A percentile compares a stretch with the other conserved stretches of the same genome.
Conservation (phyloP, 2,329 filamentous ascomycete genomes). For the Pseudogymnoascus sp. region DNA sequence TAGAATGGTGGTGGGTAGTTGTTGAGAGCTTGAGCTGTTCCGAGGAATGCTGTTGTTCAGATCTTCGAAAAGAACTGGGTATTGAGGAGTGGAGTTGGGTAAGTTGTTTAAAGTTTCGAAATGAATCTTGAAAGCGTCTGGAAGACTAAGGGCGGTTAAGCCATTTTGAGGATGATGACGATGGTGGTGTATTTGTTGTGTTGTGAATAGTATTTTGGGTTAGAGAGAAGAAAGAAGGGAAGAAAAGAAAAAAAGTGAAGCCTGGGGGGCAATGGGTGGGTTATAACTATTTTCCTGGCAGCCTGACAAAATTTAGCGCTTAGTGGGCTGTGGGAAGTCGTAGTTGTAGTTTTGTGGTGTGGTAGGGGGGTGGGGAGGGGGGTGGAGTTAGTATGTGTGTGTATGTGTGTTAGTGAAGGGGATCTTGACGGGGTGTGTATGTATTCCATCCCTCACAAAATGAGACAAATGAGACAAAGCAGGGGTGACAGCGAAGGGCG, state of each 20-base stretch:
- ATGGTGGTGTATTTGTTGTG: background rate
- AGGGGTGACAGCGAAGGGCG: background rate
- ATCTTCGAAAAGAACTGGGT: background rate
- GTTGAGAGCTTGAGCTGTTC: conserved; percentile 2
- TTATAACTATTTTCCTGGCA: background rate
- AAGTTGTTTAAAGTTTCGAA: background rate
- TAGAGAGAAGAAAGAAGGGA: background rate
- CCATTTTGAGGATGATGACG: background rate
- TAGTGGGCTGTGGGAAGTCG: background rate
- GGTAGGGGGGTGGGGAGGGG: no score
- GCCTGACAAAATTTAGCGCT: background rate
- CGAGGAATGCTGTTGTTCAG: background rate
- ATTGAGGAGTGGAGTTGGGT: background rate
- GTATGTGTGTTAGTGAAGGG: no score
- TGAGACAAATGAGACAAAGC: no score
- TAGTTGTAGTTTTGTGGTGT: background rate
- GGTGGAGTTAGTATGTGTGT: no score
- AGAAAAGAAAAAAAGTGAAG: background rate
- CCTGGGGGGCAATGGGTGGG: background rate
- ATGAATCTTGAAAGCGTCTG: conserved; percentile 6
- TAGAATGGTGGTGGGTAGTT: conserved; percentile 40
- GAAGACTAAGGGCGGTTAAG: background rate
- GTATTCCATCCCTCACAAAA: no score
- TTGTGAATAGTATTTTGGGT: background rate
- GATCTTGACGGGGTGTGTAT: no score